These are phyloP conservation scores for Rhododendron ferrugineum DNA, from an alignment of 148 eudicot species.

Conservation along the genomic window DNA sequence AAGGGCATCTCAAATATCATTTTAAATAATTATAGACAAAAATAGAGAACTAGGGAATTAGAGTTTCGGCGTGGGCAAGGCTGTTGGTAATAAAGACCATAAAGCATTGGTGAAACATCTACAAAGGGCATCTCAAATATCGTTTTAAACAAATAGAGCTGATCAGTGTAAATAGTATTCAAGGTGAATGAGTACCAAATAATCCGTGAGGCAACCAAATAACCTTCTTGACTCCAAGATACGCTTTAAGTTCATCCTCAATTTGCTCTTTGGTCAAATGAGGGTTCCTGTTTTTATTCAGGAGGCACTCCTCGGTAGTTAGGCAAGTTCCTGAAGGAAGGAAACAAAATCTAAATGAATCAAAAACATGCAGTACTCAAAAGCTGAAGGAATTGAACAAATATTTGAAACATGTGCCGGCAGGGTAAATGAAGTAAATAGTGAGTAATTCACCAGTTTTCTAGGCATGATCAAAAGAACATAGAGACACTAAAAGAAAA, in stretches of 20 bases:
- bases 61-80: not conserved
- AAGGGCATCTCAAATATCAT: not conserved
- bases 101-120: not conserved
- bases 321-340: slow-evolving; percentile 75
- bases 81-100: not conserved
- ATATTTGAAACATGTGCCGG: not conserved
- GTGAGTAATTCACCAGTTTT: not conserved
- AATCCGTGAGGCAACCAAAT: slow-evolving; percentile 94
- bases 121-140: not conserved
- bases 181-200: slow-evolving; percentile 44
- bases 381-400: not conserved
- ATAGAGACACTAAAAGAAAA: too few relatives aligned
- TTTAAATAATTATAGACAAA: not conserved
- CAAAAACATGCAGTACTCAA: not conserved
- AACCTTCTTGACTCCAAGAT: slow-evolving; percentile 79
- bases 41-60: not conserved
- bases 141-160: not conserved
- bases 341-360: slow-evolving; percentile 1
- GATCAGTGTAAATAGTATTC: not conserved
- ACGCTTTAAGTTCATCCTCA: slow-evolving; percentile 79
- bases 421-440: not conserved
- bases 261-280: slow-evolving; percentile 69
- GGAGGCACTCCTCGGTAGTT: slow-evolving; percentile 94
- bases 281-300: slow-evolving; percentile 89
- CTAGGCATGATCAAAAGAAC: not conserved